These are phyloP conservation scores for Geranium incanum DNA, from an alignment of 441 rosid genomes.

Conservation along the genomic window DNA sequence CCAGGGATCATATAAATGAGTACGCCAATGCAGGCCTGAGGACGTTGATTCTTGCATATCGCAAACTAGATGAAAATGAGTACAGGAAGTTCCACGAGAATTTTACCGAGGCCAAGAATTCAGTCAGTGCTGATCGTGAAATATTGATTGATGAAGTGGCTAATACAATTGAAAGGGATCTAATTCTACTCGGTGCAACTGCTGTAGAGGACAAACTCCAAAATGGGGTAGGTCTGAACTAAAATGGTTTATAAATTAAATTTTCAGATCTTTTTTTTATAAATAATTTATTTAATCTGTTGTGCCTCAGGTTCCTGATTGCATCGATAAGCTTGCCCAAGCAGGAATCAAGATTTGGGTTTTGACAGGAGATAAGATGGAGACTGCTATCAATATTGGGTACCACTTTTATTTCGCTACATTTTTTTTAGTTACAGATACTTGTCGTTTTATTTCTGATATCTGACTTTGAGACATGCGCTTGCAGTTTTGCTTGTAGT, in stretches of 20 bases:
- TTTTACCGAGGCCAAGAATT: constrained; percentile 45
- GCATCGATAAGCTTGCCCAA: constrained; percentile 76
- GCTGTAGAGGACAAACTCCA: constrained; percentile 65
- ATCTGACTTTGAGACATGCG: constrained; percentile 25
- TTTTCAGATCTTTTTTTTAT: background rate
- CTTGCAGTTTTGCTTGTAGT: constrained; percentile 61
- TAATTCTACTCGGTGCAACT: constrained; percentile 67
- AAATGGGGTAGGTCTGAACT: constrained; percentile 48
- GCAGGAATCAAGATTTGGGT: constrained; percentile 80
- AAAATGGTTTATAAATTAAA: constrained; percentile 11
- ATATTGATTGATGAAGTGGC: constrained; percentile 46
- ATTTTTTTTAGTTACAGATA: background rate
- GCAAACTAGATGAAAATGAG: constrained; percentile 52
- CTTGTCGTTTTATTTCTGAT: constrained; percentile 13
- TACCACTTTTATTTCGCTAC: constrained; percentile 15
- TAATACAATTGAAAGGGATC: constrained; percentile 45
- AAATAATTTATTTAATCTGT: constrained; percentile 9
- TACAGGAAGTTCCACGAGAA: constrained; percentile 38
- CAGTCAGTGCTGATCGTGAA: constrained; percentile 47
- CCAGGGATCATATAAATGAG: constrained; percentile 52
- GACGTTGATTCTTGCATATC: constrained; percentile 58
- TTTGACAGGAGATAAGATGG: constrained; percentile 75
- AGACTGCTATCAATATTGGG: constrained; percentile 78
- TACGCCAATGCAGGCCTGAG: constrained; percentile 73
- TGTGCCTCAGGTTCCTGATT: constrained; percentile 54